phyloP scores from a whole-genome alignment of 768 basidiomycete genomes.

The Naematelia aurantialba region DNA sequence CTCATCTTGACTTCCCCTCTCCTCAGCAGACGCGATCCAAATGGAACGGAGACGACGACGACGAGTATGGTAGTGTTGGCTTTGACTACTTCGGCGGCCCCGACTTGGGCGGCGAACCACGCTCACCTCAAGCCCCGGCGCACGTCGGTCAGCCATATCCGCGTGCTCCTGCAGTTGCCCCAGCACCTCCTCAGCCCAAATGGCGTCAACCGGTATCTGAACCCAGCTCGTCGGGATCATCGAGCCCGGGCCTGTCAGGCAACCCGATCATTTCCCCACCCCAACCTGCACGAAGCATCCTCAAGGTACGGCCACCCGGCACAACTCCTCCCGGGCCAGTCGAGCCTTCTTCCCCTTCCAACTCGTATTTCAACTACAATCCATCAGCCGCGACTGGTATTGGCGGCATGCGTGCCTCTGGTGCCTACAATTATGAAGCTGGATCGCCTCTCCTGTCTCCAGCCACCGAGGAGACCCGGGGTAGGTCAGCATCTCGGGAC shows the following conservation, averaged over 20 bases:
- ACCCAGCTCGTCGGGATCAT: conserved; percentile 5
- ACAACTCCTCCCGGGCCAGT: conserved; percentile 16
- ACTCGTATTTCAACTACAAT: conserved; percentile 49
- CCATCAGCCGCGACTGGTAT: conserved; percentile 50
- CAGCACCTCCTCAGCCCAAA: conserved; percentile 36
- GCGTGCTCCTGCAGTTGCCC: conserved; percentile 27
- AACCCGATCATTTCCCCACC: conserved; percentile 7
- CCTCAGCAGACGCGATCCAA: conserved; percentile 37
- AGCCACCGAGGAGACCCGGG: conserved; percentile 12
- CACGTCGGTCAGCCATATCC: conserved; percentile 5
- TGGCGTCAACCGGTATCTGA: conserved; percentile 22
- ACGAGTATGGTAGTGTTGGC: conserved; percentile 53
- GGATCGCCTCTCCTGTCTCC: conserved; percentile 18
- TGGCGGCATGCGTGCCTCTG: conserved; percentile 40
- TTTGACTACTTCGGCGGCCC: conserved; percentile 64
- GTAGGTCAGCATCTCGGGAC: conserved; percentile 15
- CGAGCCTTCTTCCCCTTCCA: conserved; percentile 32
- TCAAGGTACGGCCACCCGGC: conserved; percentile 46
- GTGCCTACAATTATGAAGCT: conserved; percentile 14
- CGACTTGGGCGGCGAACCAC: conserved; percentile 55
- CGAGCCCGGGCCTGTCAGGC: conserved; percentile 5
- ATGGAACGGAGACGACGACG: conserved; percentile 51
- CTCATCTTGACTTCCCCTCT: conserved; percentile 44
- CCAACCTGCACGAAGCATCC: conserved; percentile 43
- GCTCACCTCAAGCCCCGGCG: not conserved